Evolutionary conservation across 768 basidiomycete genomes (phyloP), one percentile per base, ranked within the genome.

Genomic region (Mycena sanguinolenta): DNA sequence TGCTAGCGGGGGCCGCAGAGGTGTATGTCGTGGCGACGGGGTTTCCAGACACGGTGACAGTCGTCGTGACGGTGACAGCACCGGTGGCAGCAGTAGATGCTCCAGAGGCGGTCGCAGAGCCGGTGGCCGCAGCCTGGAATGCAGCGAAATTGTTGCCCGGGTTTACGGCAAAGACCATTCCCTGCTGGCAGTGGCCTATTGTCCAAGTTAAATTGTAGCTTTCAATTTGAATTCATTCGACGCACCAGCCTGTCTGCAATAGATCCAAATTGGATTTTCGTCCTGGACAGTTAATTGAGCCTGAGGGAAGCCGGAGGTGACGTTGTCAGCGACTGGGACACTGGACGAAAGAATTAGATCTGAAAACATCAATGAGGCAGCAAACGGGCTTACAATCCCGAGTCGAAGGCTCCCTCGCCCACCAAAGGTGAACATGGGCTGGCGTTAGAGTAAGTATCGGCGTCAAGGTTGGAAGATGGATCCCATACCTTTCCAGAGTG

Each of bases 111-210:
- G 72, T 21, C 7, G 73, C 25, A 34, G 75, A 67, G 21, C 79
- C 86, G 55, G 81, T 83, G 14, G 89, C 90, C 23, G 85, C 84
- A 23, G 85, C 82, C 75, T 88, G 82, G 85, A 91, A 91, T 4
- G 85, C 84, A 6, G 81, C 77, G 68, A 91, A 85, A 27, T 88
- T 81, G 78, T 82, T 78, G 19, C 85, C 88, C 4, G 90, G 86
- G 75, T 92, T 92, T 73, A 91, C 80, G 28, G 89, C 87, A 76
- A 91, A 90, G 34, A 91, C 90, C 91, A 91, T 92, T 19, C 90
- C 89, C 58, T 77, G 74, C 38, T 81, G 75, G 65, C 90, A 91
- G 76, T 91, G 90, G 59, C 79, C 79, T 19, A n/a, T n/a, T n/a
- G n/a, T n/a, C n/a, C n/a, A n/a, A n/a, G n/a, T n/a, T n/a, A n/a